Evolutionary conservation across 192 early-diverging fungal species (phyloP), one percentile per base, ranked within the genome.

Genomic region (Podila epicladia): DNA sequence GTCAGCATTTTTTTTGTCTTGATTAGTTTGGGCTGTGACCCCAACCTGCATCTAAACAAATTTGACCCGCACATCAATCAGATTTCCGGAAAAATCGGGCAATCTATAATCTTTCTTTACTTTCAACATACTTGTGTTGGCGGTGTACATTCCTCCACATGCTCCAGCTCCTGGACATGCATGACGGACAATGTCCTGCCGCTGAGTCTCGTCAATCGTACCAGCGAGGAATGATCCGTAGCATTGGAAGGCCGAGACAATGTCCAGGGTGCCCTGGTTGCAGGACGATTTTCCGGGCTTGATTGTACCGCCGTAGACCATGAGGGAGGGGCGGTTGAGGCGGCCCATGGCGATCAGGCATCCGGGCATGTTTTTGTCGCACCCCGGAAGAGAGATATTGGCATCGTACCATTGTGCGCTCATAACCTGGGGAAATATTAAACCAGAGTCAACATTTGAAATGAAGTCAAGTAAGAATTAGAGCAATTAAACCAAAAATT

Each of bases 271-370:
- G 29, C 90, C 87, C 62, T 92, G 91, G 62, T 72, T 77, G 77
- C 94, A 93, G 12, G 85, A 71, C 9, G 87, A 84, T 58, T 82
- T 68, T 61, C 93, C 98, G 9, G 97, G 91, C 57, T 89, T 86
- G 82, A 98, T 98, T 24, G 97, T 98, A 59, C 98, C 98, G 75
- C 98, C 98, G 74, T 99, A 99, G 20, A 98, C 92, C 92, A 98
- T 97, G 49, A 99, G 74, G 0, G 97, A 95, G 33, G 98, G 98
- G 41, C 98, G 93, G 83, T 98, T 98, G 70, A 97, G 72, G 45
- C 97, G 91, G 31, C 65, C 95, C 94, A 98, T 97, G 58, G 98
- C 97, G 63, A 99, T 98, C 62, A 99, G 80, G 70, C 89, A 91
- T 53, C 97, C 98, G 19, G 98, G 98, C 98, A 98, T 99, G 89